These are phyloP conservation scores for Venturiaceae sp. DNA, from an alignment of 2,329 filamentous ascomycete species.

Conservation along the genomic window DNA sequence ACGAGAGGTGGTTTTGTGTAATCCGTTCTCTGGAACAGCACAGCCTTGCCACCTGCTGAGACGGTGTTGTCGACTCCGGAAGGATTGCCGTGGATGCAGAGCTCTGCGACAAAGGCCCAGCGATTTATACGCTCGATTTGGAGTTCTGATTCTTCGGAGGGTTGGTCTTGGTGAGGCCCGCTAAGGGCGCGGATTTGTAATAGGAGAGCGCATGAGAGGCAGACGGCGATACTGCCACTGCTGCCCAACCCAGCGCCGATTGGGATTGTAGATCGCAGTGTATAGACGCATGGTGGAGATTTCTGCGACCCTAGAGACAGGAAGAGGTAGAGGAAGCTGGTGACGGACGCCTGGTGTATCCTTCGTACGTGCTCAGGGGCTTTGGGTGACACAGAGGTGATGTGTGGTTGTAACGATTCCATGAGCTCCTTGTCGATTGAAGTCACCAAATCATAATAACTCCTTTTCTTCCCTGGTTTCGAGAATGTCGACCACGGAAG, in stretches of 20 bases:
- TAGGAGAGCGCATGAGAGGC: slow-evolving; percentile 72
- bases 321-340: slow-evolving; percentile 86
- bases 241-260: slow-evolving; percentile 86
- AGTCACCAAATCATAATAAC: slow-evolving; percentile 78
- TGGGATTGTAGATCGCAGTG: slow-evolving; percentile 85
- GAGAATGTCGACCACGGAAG: slow-evolving; percentile 81
- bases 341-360: slow-evolving; percentile 72
- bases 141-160: slow-evolving; percentile 71
- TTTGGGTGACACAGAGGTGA: slow-evolving; percentile 58
- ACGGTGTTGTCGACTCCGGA: slow-evolving; percentile 98
- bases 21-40: slow-evolving; percentile 76
- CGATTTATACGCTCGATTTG: slow-evolving; percentile 94
- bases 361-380: slow-evolving; percentile 65
- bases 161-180: slow-evolving; percentile 87
- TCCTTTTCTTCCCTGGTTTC: slow-evolving; percentile 77
- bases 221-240: slow-evolving; percentile 90
- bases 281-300: slow-evolving; percentile 77
- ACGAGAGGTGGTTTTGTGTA: slow-evolving; percentile 70
- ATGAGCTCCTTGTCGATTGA: slow-evolving; percentile 75
- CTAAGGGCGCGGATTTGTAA: slow-evolving; percentile 81
- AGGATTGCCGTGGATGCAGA: slow-evolving; percentile 95
- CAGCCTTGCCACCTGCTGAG: slow-evolving; percentile 83
- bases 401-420: slow-evolving; percentile 69
- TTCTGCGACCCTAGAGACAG: slow-evolving; percentile 72
- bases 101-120: slow-evolving; percentile 94